Conservation (phyloP, 345 rosid species). For the Heritiera littoralis region DNA sequence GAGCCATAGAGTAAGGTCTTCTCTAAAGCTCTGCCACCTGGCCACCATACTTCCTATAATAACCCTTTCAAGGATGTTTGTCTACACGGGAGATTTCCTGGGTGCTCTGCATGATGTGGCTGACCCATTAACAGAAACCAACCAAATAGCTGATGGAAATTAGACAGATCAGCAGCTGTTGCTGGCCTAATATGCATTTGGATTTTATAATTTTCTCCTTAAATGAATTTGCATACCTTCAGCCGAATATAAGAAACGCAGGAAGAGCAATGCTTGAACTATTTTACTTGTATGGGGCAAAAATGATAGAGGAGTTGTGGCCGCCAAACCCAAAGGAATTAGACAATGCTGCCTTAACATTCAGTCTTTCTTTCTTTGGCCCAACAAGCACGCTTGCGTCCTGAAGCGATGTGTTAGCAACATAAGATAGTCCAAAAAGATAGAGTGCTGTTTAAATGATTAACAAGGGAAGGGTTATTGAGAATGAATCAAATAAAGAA, state of each 20-base stretch:
- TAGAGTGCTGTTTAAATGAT: background rate
- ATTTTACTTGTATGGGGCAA: constrained; percentile 76
- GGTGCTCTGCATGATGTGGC: background rate
- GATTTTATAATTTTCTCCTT: no score
- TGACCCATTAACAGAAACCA: background rate
- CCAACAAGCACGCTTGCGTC: constrained; percentile 73
- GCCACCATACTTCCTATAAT: background rate
- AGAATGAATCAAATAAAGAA: background rate
- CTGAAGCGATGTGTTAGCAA: constrained; percentile 39
- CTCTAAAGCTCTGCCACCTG: background rate
- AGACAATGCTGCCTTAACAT: constrained; percentile 81
- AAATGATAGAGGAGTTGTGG: constrained; percentile 93
- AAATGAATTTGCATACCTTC: constrained; percentile 12
- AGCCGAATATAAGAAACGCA: background rate
- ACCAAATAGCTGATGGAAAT: background rate
- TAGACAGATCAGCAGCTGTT: background rate
- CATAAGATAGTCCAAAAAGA: background rate
- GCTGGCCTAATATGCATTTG: background rate
- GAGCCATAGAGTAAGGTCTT: background rate
- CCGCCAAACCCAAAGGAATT: constrained; percentile 96
- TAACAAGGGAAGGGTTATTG: background rate
- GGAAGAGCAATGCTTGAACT: constrained; percentile 13
- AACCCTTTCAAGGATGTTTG: background rate
- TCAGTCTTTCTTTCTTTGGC: constrained; percentile 76
- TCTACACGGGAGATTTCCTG: background rate